Conservation (phyloP, 257 asterid species). For the Nicotiana noctiflora region DNA sequence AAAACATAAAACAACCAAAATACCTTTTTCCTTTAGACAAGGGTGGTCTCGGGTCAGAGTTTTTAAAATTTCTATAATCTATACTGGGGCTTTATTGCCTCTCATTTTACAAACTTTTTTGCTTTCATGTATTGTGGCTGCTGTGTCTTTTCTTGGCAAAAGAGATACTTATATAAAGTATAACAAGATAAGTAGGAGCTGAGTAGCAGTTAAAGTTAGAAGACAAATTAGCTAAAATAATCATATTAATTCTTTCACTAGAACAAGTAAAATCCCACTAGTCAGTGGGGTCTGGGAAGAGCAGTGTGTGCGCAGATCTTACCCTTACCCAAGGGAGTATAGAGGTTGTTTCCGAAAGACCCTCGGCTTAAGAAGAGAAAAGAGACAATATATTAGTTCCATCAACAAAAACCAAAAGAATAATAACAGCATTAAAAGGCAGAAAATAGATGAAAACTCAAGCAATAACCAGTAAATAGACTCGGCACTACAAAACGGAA, state of each 20-base stretch:
- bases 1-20: slow-evolving; percentile 1
- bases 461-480: no score
- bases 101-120: slow-evolving; percentile 1
- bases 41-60: slow-evolving; percentile 18
- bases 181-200: slow-evolving; percentile 3
- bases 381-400: no score
- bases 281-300: no score
- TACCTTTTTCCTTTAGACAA: slow-evolving; percentile 19
- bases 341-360: no score
- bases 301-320: no score
- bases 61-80: not conserved
- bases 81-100: slow-evolving; percentile 1
- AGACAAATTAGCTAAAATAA: not conserved
- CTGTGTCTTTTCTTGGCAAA: slow-evolving; percentile 21
- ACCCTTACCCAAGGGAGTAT: no score
- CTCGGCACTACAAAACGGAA: no score
- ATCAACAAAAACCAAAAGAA: no score
- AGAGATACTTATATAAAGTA: slow-evolving; percentile 8
- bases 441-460: no score
- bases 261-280: no score
- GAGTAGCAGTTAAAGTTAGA: not conserved
- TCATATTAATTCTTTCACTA: not conserved
- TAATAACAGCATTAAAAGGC: no score
- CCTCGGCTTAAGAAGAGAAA: no score
- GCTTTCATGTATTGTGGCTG: slow-evolving; percentile 18